phyloP scores from a whole-genome alignment of 2,329 filamentous ascomycete species.

The Venturia pyrina region DNA sequence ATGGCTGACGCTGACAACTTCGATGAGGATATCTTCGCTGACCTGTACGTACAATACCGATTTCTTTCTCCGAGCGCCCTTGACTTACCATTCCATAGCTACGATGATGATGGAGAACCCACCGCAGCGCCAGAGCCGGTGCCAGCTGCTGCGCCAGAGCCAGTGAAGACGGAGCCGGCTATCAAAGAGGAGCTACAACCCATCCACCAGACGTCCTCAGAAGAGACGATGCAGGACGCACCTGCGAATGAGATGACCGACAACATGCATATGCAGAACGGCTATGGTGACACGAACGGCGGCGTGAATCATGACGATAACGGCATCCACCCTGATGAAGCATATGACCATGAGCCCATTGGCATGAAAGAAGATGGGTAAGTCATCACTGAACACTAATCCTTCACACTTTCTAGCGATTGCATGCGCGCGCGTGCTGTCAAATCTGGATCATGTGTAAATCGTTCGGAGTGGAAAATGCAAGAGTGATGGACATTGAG shows the following conservation, averaged over 20 bases:
- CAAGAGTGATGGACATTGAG: background rate
- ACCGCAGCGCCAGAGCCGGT: slow-evolving; percentile 12
- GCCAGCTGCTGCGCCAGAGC: slow-evolving; percentile 16
- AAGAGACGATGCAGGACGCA: slow-evolving; percentile 7
- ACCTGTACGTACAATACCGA: slow-evolving; percentile 61
- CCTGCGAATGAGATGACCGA: slow-evolving; percentile 9
- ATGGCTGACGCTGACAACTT: slow-evolving; percentile 78
- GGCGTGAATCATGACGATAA: slow-evolving; percentile 21
- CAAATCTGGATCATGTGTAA: too few relatives aligned
- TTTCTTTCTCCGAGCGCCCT: background rate
- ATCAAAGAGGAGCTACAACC: background rate
- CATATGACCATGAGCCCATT: slow-evolving; percentile 41
- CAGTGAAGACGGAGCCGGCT: slow-evolving; percentile 11
- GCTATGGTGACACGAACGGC: slow-evolving; percentile 23
- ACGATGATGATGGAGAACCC: slow-evolving; percentile 26
- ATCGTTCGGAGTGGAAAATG: background rate
- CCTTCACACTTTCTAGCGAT: background rate
- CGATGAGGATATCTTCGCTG: slow-evolving; percentile 91
- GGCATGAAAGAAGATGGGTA: slow-evolving; percentile 89
- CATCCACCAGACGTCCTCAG: background rate
- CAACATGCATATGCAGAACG: slow-evolving; percentile 17
- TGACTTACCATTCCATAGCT: slow-evolving; percentile 18
- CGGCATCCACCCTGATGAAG: slow-evolving; percentile 21
- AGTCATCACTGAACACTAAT: slow-evolving; percentile 33
- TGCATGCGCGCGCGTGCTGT: background rate